Evolutionary conservation across 306 rosid species (phyloP).

Genomic region (Pyrus communis): DNA sequence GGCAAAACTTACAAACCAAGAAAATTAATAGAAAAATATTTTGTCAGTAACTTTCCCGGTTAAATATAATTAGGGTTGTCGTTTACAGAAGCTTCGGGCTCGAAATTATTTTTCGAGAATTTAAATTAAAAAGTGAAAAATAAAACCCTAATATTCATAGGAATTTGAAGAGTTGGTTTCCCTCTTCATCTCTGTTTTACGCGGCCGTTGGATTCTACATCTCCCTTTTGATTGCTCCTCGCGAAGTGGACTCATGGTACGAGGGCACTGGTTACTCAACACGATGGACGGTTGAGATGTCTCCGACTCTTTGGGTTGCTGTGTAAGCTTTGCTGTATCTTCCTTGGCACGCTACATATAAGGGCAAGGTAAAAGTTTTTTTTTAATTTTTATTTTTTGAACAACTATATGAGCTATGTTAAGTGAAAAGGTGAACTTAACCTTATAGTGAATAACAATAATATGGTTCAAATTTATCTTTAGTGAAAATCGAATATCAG

Average conservation of each 20-base stretch:
- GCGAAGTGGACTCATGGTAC: background rate
- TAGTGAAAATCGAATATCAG: fast-evolving
- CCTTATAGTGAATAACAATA: too few relatives aligned
- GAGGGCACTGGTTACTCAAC: background rate
- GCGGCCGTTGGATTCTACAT: background rate
- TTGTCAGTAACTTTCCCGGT: background rate
- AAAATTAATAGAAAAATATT: background rate
- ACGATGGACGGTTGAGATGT: background rate
- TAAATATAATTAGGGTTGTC: too few relatives aligned
- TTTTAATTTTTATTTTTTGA: too few relatives aligned
- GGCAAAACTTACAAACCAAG: background rate
- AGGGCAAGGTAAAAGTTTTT: too few relatives aligned
- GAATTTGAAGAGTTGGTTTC: background rate
- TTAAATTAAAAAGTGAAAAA: background rate
- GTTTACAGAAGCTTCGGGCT: background rate
- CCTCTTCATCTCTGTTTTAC: background rate
- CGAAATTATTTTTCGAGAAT: background rate
- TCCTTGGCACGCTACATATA: background rate
- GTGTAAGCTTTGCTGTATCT: background rate
- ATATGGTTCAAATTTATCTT: fast-evolving
- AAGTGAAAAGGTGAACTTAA: fast-evolving
- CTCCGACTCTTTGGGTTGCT: background rate
- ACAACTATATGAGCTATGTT: too few relatives aligned
- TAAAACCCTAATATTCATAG: background rate
- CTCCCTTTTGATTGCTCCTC: background rate